These are phyloP conservation scores for Fusarium sp. DNA, from an alignment of 2,329 filamentous ascomycete species.

Conservation along the genomic window DNA sequence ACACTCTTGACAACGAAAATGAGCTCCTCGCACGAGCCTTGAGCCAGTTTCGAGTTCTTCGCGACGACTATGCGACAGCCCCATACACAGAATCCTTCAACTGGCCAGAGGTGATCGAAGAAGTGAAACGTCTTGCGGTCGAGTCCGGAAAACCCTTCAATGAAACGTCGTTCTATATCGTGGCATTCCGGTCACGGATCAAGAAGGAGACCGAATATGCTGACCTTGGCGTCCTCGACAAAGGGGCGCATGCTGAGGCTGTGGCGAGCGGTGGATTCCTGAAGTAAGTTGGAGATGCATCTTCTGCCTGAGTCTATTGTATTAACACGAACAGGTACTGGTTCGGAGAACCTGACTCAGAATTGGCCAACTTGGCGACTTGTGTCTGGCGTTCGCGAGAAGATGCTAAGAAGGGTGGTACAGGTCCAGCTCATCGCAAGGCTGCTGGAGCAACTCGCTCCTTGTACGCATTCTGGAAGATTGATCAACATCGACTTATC, in stretches of 20 bases:
- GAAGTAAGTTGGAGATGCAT: conserved; percentile 64
- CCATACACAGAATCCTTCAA: conserved; percentile 82
- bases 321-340: conserved; percentile 72
- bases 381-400: conserved; percentile 73
- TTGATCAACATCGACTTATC: conserved; percentile 76
- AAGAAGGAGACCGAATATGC: conserved; percentile 74
- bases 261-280: conserved; percentile 82
- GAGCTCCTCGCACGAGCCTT: conserved; percentile 79
- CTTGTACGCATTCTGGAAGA: conserved; percentile 74
- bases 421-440: conserved; percentile 70
- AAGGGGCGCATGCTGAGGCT: conserved; percentile 83
- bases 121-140: conserved; percentile 64
- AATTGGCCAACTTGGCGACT: conserved; percentile 84
- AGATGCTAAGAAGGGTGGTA: conserved; percentile 69
- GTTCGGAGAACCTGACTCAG: conserved; percentile 80
- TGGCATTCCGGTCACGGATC: conserved; percentile 83
- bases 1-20: conserved; percentile 72
- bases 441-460: conserved; percentile 74
- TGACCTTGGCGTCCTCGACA: conserved; percentile 78
- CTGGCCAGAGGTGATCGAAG: conserved; percentile 72
- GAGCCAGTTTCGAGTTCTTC: conserved; percentile 69
- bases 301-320: not conserved
- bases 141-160: conserved; percentile 65
- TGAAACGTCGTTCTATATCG: conserved; percentile 79
- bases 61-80: conserved; percentile 80